Evolutionary conservation across 2,329 filamentous ascomycete genomes (phyloP), one percentile per base, ranked within the genome.

Genomic region (Aspergillus pseudoglaucus): DNA sequence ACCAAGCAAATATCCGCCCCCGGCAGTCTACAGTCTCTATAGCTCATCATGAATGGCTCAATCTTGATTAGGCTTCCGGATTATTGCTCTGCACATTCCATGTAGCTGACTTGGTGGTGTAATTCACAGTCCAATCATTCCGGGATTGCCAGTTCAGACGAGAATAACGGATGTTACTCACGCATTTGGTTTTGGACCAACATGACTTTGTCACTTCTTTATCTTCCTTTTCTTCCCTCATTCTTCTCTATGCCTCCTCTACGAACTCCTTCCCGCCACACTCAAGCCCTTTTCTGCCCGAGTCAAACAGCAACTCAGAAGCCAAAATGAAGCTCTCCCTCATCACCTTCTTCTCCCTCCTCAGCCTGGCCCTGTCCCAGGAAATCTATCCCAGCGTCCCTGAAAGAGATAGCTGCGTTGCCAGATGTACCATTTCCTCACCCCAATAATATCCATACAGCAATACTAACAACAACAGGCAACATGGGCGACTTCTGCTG

Each of bases 401-500:
- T 49, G 63, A 64, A 35, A 57, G 64, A 56, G 60, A 53, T 25
- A 59, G 54, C 37, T 73, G 70, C 51, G 59, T 67, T 18, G 47
- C 58, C 44, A 58, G 59, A 35, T 74, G 71, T 73, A 50, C n/a
- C n/a, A n/a, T n/a, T n/a, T 25, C 6, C 17, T 17, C 9, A 9
- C 10, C 15, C 37, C 17, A 20, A 2, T 10, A 17, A 15, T 17
- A 12, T 10, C 17, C 9, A 18, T 30, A 12, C 9, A 12, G 1
- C 9, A 39, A 22, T 6, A 6, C 10, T 22, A 10, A 12, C 10
- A 18, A 8, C 20, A 8, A 12, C 37, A 68, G 78, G 77, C 58
- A 50, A 54, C 32, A 47, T 59, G 17, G 65, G 53, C 38, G 75
- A 80, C 56, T 64, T 75, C 46, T 76, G 72, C 64, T 81, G 78